These are phyloP conservation scores for Cyberlindnera xylosilytica DNA, from an alignment of 805 yeast species.

Conservation along the genomic window DNA sequence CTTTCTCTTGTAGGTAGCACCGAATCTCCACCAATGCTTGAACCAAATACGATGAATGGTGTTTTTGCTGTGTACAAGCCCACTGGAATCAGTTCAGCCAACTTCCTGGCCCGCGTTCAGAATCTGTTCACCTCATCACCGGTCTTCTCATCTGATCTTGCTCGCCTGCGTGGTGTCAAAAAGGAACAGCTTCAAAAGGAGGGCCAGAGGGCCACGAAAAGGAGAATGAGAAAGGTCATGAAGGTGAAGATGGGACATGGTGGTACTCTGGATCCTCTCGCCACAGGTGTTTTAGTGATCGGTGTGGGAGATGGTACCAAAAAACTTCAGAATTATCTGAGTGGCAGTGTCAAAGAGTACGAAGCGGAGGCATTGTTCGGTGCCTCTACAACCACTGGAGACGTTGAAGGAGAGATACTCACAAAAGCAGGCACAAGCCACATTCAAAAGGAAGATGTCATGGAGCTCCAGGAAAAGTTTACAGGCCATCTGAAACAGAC, in stretches of 20 bases:
- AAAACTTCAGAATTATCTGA: slow-evolving; percentile 64
- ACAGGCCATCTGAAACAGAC: slow-evolving; percentile 82
- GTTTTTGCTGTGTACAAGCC: slow-evolving; percentile 92
- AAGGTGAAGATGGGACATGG: slow-evolving; percentile 96
- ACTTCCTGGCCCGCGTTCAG: slow-evolving; percentile 67
- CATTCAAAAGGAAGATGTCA: slow-evolving; percentile 51
- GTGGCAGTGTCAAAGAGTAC: slow-evolving; percentile 74
- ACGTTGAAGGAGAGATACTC: slow-evolving; percentile 80
- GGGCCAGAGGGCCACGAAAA: slow-evolving; percentile 46
- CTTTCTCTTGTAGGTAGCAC: too few relatives aligned
- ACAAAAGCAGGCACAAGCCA: slow-evolving; percentile 55
- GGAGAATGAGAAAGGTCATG: slow-evolving; percentile 44
- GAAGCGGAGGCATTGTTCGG: slow-evolving; percentile 86
- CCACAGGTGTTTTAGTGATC: slow-evolving; percentile 88
- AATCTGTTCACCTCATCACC: slow-evolving; percentile 55
- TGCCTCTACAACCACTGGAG: slow-evolving; percentile 90
- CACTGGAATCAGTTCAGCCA: slow-evolving; percentile 75
- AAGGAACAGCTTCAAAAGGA: slow-evolving; percentile 35
- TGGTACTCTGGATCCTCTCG: slow-evolving; percentile 94
- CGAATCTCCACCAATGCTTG: slow-evolving; percentile 1
- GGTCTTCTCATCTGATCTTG: slow-evolving; percentile 52
- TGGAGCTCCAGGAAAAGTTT: slow-evolving; percentile 55
- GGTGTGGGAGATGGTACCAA: slow-evolving; percentile 96
- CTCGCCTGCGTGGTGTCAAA: slow-evolving; percentile 46
- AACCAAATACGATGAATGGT: slow-evolving; percentile 64